Evolutionary conservation across 2,329 filamentous ascomycete species (phyloP), one percentile per base, ranked within the genome.

Genomic region (Aspergillus pseudoglaucus): DNA sequence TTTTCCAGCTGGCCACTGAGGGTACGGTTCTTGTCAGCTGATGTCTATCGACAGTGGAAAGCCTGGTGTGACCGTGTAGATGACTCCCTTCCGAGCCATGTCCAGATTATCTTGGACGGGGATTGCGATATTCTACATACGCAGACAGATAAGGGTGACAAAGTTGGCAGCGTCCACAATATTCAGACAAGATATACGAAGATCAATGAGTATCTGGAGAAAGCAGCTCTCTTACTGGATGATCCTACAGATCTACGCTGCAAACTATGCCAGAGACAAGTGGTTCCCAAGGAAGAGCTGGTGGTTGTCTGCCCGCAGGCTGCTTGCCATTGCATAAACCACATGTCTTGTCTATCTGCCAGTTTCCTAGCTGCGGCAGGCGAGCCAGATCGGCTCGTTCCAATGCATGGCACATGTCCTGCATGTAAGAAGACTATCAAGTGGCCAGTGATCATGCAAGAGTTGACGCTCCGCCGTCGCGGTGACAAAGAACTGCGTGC

Each of bases 1-100:
- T 97, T 97, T 63, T 73, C 75, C 14, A 75, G 83, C 41, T 95
- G 90, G 91, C 91, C 91, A 17, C 73, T 98, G 46, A 80, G 80
- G 46, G 64, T 96, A 42, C 83, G 87, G 20, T 91, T 97, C 67
- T 91, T 95, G 56, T 75, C 76, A 2, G 70, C 74, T 3, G 87
- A 91, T 50, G 83, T 88, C 0, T 78, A 86, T 57, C 70, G 70
- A 17, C 75, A 78, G 1, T 97, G 91, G 91, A 64, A 75, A 15
- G 74, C 67, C 43, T 83, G 79, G 74, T 76, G 75, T 40, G 67
- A 73, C 3, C 66, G 74, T 2, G 73, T 77, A 2, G 65, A 75
- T 43, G 74, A 76, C 43, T 62, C 71, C 25, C 57, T 82, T 10
- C 71, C 75, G 18, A 57, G 63, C 9, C 73, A 71, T 2, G 67